Evolutionary conservation across 2,329 filamentous ascomycete species (phyloP), one percentile per base, ranked within the genome.

Genomic region (Macrophomina phaseolina): DNA sequence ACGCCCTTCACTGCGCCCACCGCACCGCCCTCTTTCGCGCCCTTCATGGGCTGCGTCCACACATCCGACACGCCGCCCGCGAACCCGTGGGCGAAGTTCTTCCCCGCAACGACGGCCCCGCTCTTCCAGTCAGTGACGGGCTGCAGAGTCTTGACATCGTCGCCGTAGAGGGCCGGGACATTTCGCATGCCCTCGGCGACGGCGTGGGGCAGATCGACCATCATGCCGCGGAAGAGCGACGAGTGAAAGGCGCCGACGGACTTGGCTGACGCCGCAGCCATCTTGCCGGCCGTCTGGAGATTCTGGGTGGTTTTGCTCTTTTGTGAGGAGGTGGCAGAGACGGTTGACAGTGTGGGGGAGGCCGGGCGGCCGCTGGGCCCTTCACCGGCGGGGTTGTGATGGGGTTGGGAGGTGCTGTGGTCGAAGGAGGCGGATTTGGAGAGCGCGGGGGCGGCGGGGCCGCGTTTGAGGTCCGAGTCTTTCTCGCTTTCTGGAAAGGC

Each of bases 151-250:
- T n/a, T 9, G 5, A 58, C 53, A 18, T 23, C 23, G 3, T 60
- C 55, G 38, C 55, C 55, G 38, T 46, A 60, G 6, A 14, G 12
- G 14, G 69, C 72, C 0, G 79, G 80, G 0, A 77, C 69, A 4
- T 72, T 72, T 36, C 75, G 73, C 14, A 81, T 68, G 0, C 78
- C 79, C 63, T 81, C 77, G 1, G 78, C 68, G 4, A 75, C 62
- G 0, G 80, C 78, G 6, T 76, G 70, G 0, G 79, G 79, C 28
- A 81, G 68, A 55, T 80, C 77, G 3, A 81, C 75, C 1, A 77
- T 52, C 0, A 72, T 52, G 4, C 78, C 79, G 62, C 79, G 79
- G 65, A 70, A 70, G 9, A 71, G 14, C 5, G 65, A 62, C 7
- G 32, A 5, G 51, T 70, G 67, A 66, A 75, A 72, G 36, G 67